Percentiles rank a stretch among this genome's conserved stretches.
These are phyloP conservation scores for Hypoxylon sp. DNA, from an alignment of 2,329 filamentous ascomycete species.

Conservation along the genomic window DNA sequence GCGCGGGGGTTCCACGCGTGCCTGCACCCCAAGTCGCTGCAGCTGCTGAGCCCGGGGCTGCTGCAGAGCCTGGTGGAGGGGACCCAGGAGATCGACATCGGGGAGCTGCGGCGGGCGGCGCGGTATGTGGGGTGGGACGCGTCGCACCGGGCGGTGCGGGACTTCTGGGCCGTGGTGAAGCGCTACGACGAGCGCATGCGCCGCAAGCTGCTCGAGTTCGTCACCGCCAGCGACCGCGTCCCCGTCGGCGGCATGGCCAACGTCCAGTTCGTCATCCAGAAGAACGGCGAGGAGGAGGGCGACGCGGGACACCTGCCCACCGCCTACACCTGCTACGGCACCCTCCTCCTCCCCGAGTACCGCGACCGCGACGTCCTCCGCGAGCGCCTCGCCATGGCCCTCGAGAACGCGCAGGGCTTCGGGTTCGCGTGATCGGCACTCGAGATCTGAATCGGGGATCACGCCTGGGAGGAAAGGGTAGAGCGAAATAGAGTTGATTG, in stretches of 20 bases:
- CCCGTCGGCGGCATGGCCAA: conserved; percentile 86
- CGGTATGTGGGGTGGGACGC: conserved; percentile 84
- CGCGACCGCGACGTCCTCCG: conserved; percentile 71
- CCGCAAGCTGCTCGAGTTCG: conserved; percentile 84
- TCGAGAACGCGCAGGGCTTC: conserved; percentile 90
- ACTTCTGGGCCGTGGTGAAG: conserved; percentile 86
- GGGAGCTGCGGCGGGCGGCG: conserved; percentile 72
- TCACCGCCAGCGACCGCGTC: conserved; percentile 90
- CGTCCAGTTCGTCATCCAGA: conserved; percentile 83
- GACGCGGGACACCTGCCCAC: conserved; percentile 73
- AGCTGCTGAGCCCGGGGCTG: conserved; percentile 72
- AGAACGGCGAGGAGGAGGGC: conserved; percentile 70
- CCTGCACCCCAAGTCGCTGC: conserved; percentile 73
- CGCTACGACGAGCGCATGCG: conserved; percentile 73
- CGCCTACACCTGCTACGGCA: conserved; percentile 93
- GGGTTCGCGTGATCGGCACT: conserved; percentile 69
- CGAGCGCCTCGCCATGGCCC: conserved; percentile 80
- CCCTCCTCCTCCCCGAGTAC: conserved; percentile 86
- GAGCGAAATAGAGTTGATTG: not conserved
- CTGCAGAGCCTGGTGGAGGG: conserved; percentile 86
- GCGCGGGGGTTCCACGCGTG: conserved; percentile 80
- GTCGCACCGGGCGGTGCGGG: conserved; percentile 71
- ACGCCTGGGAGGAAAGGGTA: not conserved
- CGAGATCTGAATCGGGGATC: not conserved
- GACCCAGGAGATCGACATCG: conserved; percentile 78